These are phyloP conservation scores for Quambalaria eucalypti DNA, from an alignment of 1,284 basidiomycete species.

Conservation along the genomic window DNA sequence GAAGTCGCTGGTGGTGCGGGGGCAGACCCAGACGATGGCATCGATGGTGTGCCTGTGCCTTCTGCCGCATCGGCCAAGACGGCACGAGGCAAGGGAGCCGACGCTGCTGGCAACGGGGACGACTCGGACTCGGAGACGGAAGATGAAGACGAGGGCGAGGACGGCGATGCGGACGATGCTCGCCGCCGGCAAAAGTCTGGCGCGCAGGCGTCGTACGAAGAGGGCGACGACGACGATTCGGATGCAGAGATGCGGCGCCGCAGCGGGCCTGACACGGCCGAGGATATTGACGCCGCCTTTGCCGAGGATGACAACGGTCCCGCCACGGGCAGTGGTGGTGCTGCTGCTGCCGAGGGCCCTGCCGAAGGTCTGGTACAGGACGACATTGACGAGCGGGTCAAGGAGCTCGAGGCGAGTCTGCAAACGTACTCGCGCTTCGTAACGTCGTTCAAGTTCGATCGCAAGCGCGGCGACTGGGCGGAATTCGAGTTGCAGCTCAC, in stretches of 20 bases:
- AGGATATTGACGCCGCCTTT: conserved; percentile 10
- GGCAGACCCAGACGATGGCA: background rate
- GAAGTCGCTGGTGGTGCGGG: conserved; percentile 55
- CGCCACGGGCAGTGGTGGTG: conserved; percentile 20
- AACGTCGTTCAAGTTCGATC: conserved; percentile 65
- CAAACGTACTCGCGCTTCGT: conserved; percentile 54
- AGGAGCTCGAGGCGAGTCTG: conserved; percentile 48
- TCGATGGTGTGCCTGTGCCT: background rate
- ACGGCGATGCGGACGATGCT: conserved; percentile 64
- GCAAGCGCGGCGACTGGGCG: conserved; percentile 51
- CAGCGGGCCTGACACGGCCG: conserved; percentile 3
- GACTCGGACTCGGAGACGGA: conserved; percentile 33
- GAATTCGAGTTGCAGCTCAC: conserved; percentile 40
- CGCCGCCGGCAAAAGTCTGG: conserved; percentile 59
- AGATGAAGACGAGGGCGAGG: conserved; percentile 49
- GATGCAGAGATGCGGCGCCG: background rate
- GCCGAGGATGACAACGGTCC: conserved; percentile 30
- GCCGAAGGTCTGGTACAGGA: conserved; percentile 1
- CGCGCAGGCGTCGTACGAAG: conserved; percentile 66
- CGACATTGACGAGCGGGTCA: conserved; percentile 42
- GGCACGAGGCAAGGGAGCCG: conserved; percentile 4
- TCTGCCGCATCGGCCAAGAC: background rate
- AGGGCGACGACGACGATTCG: conserved; percentile 45
- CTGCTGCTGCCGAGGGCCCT: conserved; percentile 17
- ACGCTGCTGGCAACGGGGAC: conserved; percentile 15